Base-by-base conservation (phyloP, 208 protist genomes). In the Hexamita inflata region DNA sequence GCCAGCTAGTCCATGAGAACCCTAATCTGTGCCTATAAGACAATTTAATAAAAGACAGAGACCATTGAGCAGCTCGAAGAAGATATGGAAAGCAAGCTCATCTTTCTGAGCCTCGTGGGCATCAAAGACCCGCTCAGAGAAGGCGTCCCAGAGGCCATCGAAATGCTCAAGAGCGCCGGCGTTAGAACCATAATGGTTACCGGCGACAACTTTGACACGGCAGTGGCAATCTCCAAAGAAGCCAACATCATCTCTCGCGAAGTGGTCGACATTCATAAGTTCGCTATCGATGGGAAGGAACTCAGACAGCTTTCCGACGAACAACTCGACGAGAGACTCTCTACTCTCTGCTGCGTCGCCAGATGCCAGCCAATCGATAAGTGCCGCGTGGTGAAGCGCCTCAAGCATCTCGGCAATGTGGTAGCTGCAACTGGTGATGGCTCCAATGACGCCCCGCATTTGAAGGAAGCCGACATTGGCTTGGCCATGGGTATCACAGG, bases 401-500 rank as follows among this genome's bases (percentile, higher is more conserved):
- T 74, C 24, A 30, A 38, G 42, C 0, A 35, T 29, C 49, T 26
- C 15, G 57, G 74, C n/a, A 65, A 81, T 28, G 58, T 81, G 32
- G 78, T 81, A 53, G 78, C 70, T 49, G 65, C 60, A n/a, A 75
- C 78, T 40, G 78, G 78, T 35, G 78, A 81, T 70, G 78, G 78
- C 7, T n/a, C 89, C 61, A 96, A 97, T 83, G 94, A 97, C 82
- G 92, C 90, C 24, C 92, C 91, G 19, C 91, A 92, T 60, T 88
- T 97, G 58, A 90, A 91, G 28, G 68, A 84, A 38, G 91, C 94
- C 40, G 89, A 98, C 78, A 92, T 98, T n/a, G 94, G 94, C 62
- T 90, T 97, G 49, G 84, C 93, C 57, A 97, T 98, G 94, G 90
- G 91, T 41, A 89, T 91, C 39, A 85, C 82, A 59, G 94, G 93